Evolutionary conservation across 352 stramenopile genomes (phyloP).

Genomic region (Pythium pectinolyticum): DNA sequence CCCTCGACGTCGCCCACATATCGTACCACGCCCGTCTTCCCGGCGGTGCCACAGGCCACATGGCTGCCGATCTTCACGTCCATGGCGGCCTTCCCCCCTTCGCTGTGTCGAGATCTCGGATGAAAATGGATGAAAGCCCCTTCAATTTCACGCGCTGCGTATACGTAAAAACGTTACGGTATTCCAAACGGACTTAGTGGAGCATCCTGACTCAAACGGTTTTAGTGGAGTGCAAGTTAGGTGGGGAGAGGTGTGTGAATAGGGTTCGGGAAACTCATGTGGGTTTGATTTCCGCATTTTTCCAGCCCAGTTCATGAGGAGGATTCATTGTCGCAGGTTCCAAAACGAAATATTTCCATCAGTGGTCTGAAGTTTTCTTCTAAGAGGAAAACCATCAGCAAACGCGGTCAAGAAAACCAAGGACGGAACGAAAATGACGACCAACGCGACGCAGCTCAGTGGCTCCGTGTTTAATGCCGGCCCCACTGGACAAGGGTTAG

Average conservation of each 20-base stretch:
- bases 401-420: neutral
- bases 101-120: neutral
- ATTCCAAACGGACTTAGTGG: neutral
- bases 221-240: neutral
- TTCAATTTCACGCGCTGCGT: neutral
- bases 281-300: neutral
- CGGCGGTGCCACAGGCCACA: constrained; percentile 62
- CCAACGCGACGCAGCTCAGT: constrained; percentile 35
- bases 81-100: constrained; percentile 8
- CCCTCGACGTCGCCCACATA: constrained; percentile 81
- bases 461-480: constrained; percentile 62
- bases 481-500: constrained; percentile 61
- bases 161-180: no score
- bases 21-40: constrained; percentile 70
- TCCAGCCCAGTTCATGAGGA: constrained; percentile 2
- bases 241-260: neutral
- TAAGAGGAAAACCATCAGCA: constrained; percentile 13
- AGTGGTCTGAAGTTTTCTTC: neutral
- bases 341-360: no score
- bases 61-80: constrained; percentile 59
- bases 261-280: neutral
- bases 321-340: no score
- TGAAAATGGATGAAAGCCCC: neutral
- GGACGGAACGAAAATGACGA: constrained; percentile 14
- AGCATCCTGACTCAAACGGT: neutral